Base-by-base conservation (phyloP, 75 land plant genomes). In the Pinus taeda region DNA sequence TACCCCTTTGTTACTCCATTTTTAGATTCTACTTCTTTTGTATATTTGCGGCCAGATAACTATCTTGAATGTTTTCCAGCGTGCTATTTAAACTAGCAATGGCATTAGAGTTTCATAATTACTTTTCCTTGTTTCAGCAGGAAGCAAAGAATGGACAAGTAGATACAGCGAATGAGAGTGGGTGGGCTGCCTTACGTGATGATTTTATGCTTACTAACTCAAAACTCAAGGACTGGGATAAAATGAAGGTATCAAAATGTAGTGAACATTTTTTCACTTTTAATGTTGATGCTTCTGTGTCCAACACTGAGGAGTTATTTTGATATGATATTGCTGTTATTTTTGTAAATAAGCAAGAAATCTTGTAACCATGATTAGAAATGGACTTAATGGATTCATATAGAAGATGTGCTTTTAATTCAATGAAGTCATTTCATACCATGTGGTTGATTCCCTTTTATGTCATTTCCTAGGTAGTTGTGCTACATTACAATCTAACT, bases 221-320 rank as follows among this genome's bases (percentile, higher is more conserved):
- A 33, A 94, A 90, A 74, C 81, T 94, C 78, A 94, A 94, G 74
- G 87, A 93, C 71, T 94, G 97, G 97, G 95, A 92, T 78, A 92
- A 94, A 78, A 76, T 83, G 84, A 75, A 72, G 49, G 94, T 88
- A 83, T 80, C 79, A 15, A 29, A 30, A 18, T 30, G 26, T 18
- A 69, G 37, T 39, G 14, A 30, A 65, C 8, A 33, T 6, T 37
- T 4, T 15, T 18, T 15, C 6, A 22, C 9, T 7, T 24, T 11
- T 62, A 0, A 5, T 24, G 8, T 62, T 62, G 29, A 8, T 62
- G 64, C 7, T 26, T 7, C 11, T 4, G 29, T 22, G 3, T 62
- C 13, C 22, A 24, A 62, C 26, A 11, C 64, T 4, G 1, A 7
- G 3, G 29, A 22, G 9, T 45, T 45, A 45, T 45, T 45, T 45